These are phyloP conservation scores for Erodium maritimum DNA, from an alignment of 345 rosid species.

Conservation along the genomic window DNA sequence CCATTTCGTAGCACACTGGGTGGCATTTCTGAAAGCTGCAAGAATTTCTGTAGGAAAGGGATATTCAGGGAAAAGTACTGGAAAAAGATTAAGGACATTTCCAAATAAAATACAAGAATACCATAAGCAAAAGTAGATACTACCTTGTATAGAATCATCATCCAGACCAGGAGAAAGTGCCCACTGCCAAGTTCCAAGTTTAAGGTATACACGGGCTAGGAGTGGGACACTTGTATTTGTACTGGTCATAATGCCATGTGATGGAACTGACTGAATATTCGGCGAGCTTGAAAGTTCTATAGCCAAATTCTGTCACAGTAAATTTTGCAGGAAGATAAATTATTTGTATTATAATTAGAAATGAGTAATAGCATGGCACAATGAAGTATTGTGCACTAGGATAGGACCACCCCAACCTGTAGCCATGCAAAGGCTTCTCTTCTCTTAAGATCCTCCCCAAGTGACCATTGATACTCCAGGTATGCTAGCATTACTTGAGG, in stretches of 20 bases:
- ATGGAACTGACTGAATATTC: slow-evolving; percentile 38
- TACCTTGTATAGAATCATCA: slow-evolving; percentile 87
- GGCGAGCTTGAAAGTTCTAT: slow-evolving; percentile 53
- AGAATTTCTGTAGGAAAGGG: slow-evolving; percentile 47
- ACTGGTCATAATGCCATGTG: slow-evolving; percentile 35
- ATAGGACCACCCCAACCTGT: slow-evolving; percentile 40
- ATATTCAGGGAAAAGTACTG: neutral
- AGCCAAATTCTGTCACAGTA: slow-evolving; percentile 46
- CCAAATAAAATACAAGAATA: slow-evolving; percentile 4
- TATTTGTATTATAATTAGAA: slow-evolving; percentile 6
- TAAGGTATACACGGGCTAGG: slow-evolving; percentile 74
- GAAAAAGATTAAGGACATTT: neutral
- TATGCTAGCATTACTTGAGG: slow-evolving; percentile 96
- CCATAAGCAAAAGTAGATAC: neutral
- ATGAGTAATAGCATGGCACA: slow-evolving; percentile 3
- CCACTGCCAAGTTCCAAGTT: slow-evolving; percentile 88
- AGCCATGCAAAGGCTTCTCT: slow-evolving; percentile 82
- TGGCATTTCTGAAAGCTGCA: slow-evolving; percentile 61
- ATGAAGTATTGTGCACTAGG: neutral
- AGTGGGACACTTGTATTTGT: slow-evolving; percentile 51
- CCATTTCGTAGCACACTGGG: slow-evolving; percentile 73
- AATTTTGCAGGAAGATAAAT: slow-evolving; percentile 9
- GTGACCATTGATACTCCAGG: slow-evolving; percentile 93
- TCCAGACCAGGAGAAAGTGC: slow-evolving; percentile 76
- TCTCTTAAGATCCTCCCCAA: slow-evolving; percentile 90